A percentile compares a stretch with the other conserved stretches of the same genome.
Evolutionary conservation across 2,329 filamentous ascomycete genomes (phyloP).

Genomic region (Chalara sp.): DNA sequence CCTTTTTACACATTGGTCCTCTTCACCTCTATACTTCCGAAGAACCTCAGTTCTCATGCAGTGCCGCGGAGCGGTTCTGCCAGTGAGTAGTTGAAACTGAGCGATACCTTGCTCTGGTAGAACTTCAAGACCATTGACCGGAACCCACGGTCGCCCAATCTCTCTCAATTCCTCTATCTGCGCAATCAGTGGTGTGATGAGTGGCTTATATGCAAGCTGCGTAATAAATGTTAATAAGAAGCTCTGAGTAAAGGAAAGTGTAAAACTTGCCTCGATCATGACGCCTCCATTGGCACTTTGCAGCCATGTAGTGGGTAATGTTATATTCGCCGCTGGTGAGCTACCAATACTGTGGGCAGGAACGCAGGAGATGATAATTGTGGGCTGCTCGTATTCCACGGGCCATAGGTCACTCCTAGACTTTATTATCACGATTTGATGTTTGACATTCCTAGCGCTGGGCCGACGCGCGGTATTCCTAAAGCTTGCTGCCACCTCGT

Average conservation of each 20-base stretch:
- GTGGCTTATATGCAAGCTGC: conserved; percentile 54
- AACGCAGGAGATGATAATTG: conserved; percentile 67
- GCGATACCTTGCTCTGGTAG: conserved; percentile 71
- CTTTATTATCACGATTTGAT: conserved; percentile 42
- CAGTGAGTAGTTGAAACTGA: conserved; percentile 73
- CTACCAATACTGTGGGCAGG: conserved; percentile 61
- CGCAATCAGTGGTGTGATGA: conserved; percentile 48
- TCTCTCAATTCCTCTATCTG: conserved; percentile 51
- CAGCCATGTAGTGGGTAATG: conserved; percentile 60
- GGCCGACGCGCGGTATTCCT: background rate
- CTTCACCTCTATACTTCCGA: background rate
- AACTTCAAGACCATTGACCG: conserved; percentile 67
- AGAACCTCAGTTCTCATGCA: conserved; percentile 48
- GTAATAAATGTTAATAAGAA: background rate
- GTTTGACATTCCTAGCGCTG: conserved; percentile 28
- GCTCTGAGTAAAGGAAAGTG: too few species aligned
- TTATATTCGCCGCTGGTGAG: conserved; percentile 58
- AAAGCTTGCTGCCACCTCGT: conserved; percentile 20
- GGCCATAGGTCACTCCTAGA: conserved; percentile 58
- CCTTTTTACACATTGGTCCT: background rate
- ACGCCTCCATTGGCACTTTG: conserved; percentile 66
- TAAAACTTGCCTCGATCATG: conserved; percentile 47
- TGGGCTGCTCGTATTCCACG: conserved; percentile 51
- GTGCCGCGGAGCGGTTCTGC: conserved; percentile 58
- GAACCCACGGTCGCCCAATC: conserved; percentile 47